Base-by-base conservation (phyloP, 305 asterid species). In the Plantago rigida region DNA sequence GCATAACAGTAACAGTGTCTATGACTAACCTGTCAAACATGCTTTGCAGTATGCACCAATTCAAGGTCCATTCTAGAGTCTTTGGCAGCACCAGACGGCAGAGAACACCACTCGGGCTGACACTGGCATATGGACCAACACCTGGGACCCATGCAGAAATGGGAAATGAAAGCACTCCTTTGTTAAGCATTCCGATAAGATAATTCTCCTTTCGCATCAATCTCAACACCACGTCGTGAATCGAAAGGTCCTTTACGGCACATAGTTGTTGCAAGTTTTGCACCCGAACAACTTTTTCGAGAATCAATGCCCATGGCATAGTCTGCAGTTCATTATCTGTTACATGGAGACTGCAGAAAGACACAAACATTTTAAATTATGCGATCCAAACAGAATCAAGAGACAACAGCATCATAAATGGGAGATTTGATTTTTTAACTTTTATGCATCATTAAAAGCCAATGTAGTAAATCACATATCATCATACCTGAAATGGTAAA, bases 121-220 rank as follows among this genome's bases (percentile, higher is more conserved):
- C 73, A 51, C 57, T 77, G 65, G 73, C 78, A 63, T 80, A 62
- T 49, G 89, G 77, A 52, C 95, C 87, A 28, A 89, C 81, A 50
- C 94, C 96, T 22, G 94, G 97, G 57, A 87, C 70, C 97, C 95
- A 93, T 64, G 76, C 57, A 52, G 88, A 84, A 64, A 93, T 82
- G 51, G 97, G 96, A 54, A 93, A 81, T 52, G 99, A 85, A 61
- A 93, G 96, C 62, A 88, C 83, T 13, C 99, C 95, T 82, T 89
- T 93, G 79, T 93, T 89, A 60, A 93, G 82, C 97, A 93, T 93
- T 75, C 99, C 99, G 64, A 93, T 89, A 77, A 93, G 75, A 77
- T 93, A 93, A 80, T 93, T 93, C 66, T 93, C 97, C 73, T 93
- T 93, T 69, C 99, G 71, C 99, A 92, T 89, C 77, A 92, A 77